Conservation (phyloP, 805 yeast species). For the Starmerella vaccinii region DNA sequence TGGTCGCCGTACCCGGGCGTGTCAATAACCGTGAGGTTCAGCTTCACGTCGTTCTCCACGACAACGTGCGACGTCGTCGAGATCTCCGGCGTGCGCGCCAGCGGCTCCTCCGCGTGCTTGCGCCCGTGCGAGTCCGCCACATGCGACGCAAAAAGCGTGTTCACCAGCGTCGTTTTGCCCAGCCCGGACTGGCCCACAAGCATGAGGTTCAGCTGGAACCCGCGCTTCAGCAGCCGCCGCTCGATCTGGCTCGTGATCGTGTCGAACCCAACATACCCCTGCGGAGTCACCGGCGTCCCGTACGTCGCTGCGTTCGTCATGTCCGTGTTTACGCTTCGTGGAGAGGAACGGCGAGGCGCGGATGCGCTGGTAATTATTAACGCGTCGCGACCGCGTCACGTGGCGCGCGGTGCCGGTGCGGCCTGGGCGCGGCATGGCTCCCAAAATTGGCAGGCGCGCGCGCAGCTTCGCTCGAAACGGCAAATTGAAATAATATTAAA, state of each 20-base stretch:
- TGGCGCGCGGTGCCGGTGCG: background rate
- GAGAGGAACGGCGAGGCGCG: background rate
- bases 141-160: constrained; percentile 79
- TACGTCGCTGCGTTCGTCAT: constrained; percentile 7
- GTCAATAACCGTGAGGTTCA: constrained; percentile 80
- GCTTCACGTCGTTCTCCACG: constrained; percentile 75
- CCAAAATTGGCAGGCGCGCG: background rate
- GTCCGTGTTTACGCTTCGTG: background rate
- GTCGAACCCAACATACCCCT: constrained; percentile 87
- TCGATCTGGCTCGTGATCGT: constrained; percentile 93
- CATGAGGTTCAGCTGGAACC: constrained; percentile 90
- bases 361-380: background rate
- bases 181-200: constrained; percentile 85
- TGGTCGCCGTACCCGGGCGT: constrained; percentile 99
- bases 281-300: constrained; percentile 36
- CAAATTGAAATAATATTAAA: no score
- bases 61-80: constrained; percentile 39
- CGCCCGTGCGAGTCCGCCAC: constrained; percentile 69
- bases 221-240: constrained; percentile 78
- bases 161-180: constrained; percentile 86
- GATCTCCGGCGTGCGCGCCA: constrained; percentile 80
- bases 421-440: background rate
- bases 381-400: constrained; percentile 4
- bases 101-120: constrained; percentile 53
- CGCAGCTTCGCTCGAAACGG: background rate